Evolutionary conservation across 169 alveolate species (phyloP).

Genomic region (Blepharisma undulans): DNA sequence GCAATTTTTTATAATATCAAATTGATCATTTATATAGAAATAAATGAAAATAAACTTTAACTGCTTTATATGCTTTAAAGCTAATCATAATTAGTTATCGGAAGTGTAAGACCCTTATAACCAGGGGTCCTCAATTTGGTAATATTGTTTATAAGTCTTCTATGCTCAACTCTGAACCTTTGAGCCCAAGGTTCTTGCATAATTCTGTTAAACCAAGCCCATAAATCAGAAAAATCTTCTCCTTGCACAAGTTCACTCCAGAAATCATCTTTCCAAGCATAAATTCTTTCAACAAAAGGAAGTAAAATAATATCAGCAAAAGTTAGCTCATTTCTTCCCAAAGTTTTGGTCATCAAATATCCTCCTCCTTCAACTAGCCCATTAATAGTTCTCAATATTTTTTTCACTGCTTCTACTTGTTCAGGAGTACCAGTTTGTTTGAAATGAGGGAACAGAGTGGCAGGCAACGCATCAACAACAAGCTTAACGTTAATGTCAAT

Average conservation of each 20-base stretch:
- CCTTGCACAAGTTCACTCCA: neutral
- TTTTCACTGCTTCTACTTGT: neutral
- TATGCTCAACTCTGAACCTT: no score
- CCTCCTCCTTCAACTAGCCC: slow-evolving; percentile 18
- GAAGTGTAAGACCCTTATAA: slow-evolving; percentile 4
- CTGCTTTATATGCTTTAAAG: neutral
- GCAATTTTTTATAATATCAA: no score
- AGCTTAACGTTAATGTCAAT: neutral
- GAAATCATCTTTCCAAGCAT: neutral
- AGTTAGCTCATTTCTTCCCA: slow-evolving; percentile 22
- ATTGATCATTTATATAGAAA: no score
- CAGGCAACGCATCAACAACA: neutral
- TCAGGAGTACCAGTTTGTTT: neutral
- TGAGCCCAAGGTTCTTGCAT: neutral
- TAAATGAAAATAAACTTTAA: no score
- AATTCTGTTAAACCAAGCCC: slow-evolving; percentile 10
- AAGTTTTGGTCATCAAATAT: neutral
- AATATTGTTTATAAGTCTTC: neutral
- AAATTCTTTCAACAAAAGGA: slow-evolving; percentile 26
- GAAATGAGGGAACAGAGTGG: neutral
- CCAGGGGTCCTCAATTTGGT: neutral
- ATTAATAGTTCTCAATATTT: neutral
- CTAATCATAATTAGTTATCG: slow-evolving; percentile 15
- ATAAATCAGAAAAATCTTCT: neutral
- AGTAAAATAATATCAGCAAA: slow-evolving; percentile 25